phyloP scores from a whole-genome alignment of 352 stramenopile genomes.

The Globisporangium splendens region DNA sequence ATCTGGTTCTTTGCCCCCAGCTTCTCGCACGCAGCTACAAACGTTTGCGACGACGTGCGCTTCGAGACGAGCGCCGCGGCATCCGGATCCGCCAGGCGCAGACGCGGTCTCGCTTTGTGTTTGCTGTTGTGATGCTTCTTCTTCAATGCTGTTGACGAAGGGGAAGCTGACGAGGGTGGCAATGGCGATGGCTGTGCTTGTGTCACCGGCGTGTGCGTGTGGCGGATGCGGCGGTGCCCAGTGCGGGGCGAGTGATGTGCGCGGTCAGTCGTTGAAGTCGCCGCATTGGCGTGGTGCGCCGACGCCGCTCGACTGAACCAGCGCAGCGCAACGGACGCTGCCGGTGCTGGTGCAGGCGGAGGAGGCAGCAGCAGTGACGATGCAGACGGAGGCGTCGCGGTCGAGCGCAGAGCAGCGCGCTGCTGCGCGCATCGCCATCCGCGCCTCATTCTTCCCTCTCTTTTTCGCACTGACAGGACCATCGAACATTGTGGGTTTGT shows the following conservation, averaged over 20 bases:
- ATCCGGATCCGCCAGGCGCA: slow-evolving; percentile 29
- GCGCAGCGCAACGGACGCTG: not conserved
- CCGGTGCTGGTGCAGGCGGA: not conserved
- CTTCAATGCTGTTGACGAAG: not conserved
- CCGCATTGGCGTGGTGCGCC: not conserved
- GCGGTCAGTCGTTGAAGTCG: not conserved
- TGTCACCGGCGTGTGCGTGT: not conserved
- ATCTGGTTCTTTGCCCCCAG: slow-evolving; percentile 40
- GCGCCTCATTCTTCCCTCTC: slow-evolving; percentile 6
- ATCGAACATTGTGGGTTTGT: not conserved
- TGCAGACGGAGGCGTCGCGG: not conserved
- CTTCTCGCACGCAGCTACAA: slow-evolving; percentile 31
- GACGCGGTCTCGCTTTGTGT: slow-evolving; percentile 1
- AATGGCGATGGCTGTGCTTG: not conserved
- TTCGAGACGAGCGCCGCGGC: slow-evolving; percentile 34
- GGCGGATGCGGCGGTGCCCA: slow-evolving; percentile 6
- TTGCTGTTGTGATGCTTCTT: slow-evolving; percentile 11
- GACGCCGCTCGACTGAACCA: slow-evolving; percentile 14
- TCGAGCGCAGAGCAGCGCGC: not conserved
- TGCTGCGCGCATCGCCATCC: slow-evolving; percentile 11
- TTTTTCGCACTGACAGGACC: not conserved
- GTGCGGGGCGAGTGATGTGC: not conserved
- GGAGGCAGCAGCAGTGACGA: not conserved
- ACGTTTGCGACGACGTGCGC: slow-evolving; percentile 23
- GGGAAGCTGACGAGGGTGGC: not conserved